Base-by-base conservation (phyloP, 2,329 filamentous ascomycete genomes). In the Xylariaceae sp. region DNA sequence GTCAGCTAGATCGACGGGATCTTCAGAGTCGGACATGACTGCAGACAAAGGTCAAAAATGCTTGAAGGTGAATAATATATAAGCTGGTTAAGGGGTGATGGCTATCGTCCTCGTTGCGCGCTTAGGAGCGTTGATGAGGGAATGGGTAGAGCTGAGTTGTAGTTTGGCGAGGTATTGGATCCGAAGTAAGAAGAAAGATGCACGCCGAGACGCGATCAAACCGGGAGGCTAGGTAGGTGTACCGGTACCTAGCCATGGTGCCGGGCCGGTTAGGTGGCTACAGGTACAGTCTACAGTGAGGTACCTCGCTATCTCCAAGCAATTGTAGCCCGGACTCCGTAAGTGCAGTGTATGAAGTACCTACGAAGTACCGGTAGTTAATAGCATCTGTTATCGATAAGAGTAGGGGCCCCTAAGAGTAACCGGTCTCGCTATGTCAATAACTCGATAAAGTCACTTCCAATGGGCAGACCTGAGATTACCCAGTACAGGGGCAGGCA, bases 1-100 rank as follows among this genome's bases (percentile, higher is more conserved):
- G 52, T 82, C 80, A 53, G 72, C 71, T 47, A 71, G 61, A 50
- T 80, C 77, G 61, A 80, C 68, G 50, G 71, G 70, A 50, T 81
- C 79, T 58, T 83, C 80, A 1, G 78, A 79, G 61, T 82, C 79
- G 16, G 80, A 83, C 80, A 83, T 83, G 45, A 41, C 65, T 60
- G 45, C 26, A 18, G 30, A 44, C 10, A 19, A 32, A 48, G 22
- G 41, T 47, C 13, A 32, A 19, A 26, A 34, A 19, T 36, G 32
- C 19, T n/a, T 8, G 22, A 29, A 37, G 21, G 26, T 5, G 16
- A 46, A 19, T 22, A 44, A 16, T 22, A 12, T 29, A 43, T 16
- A n/a, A 19, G 15, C n/a, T 10, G 26, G 32, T 29, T 16, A 18
- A 21, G 10, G 16, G 9, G n/a, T 19, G 45, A 12, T 13, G 15